phyloP scores from a whole-genome alignment of 306 rosid genomes.

The Begonia fuchsioides region DNA sequence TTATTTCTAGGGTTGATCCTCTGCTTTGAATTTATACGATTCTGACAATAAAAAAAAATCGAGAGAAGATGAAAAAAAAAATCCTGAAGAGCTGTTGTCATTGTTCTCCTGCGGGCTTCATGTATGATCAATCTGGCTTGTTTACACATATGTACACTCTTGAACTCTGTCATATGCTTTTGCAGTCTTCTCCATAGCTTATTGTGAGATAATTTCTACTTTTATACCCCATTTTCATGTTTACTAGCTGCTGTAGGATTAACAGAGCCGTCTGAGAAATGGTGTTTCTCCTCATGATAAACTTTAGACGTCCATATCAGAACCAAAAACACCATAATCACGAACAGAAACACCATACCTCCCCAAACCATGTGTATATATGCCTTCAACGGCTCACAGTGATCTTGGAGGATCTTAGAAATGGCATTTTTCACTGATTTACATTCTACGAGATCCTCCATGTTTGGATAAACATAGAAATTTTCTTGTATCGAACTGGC shows the following conservation, averaged over 20 bases:
- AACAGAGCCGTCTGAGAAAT: slow-evolving; percentile 22
- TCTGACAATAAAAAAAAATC: background rate
- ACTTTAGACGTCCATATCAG: slow-evolving; percentile 28
- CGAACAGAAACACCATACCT: slow-evolving; percentile 24
- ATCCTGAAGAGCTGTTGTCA: background rate
- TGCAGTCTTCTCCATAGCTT: background rate
- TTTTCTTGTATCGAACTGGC: slow-evolving; percentile 42
- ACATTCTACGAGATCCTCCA: slow-evolving; percentile 47
- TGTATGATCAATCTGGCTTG: background rate
- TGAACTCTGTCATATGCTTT: too few species aligned
- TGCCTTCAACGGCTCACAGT: slow-evolving; percentile 50
- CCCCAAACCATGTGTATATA: slow-evolving; percentile 32
- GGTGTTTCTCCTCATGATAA: slow-evolving; percentile 8
- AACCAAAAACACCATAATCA: slow-evolving; percentile 28
- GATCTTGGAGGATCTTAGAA: slow-evolving; percentile 26
- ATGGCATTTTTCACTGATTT: slow-evolving; percentile 47
- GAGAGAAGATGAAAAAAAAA: background rate
- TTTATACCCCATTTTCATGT: background rate
- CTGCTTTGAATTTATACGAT: background rate
- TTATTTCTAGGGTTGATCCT: background rate
- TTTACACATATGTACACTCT: too few species aligned
- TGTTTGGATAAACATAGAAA: slow-evolving; percentile 33
- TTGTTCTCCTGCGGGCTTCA: background rate
- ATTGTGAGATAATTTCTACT: background rate
- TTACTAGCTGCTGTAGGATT: background rate